Base-by-base conservation (phyloP, 2,329 filamentous ascomycete species). In the Pseudogymnoascus sp. region DNA sequence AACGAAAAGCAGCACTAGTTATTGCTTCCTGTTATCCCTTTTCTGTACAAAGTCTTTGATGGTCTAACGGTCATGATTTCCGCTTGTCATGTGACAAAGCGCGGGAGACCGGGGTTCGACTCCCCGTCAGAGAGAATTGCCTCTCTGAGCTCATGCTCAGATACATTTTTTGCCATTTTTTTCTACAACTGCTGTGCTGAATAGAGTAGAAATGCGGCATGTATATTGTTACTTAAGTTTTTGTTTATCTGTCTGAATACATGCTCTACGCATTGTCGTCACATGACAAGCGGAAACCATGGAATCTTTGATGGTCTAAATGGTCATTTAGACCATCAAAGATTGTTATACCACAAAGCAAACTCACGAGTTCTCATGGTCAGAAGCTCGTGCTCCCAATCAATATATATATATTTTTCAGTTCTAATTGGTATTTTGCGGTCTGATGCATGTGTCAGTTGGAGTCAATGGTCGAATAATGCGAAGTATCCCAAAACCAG, bases 41-140 rank as follows among this genome's bases (percentile, higher is more conserved):
- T n/a, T n/a, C n/a, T n/a, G n/a, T n/a, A n/a, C n/a, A n/a, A n/a
- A n/a, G n/a, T 64, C 63, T 63, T 63, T 51, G 61, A 69, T 69
- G 68, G 68, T 69, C 68, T 69, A 69, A 69, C 68, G 68, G 68
- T 69, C 64, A 69, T 69, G 68, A 69, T 69, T 69, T 69, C 68
- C 68, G 68, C 68, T 69, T 69, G 68, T 69, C 68, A 69, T 60
- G 51, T 29, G 62, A 64, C 62, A 65, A 65, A 34, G 64, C 64
- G 64, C 64, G 64, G 64, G 64, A 65, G 64, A 65, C 64, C 64
- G 64, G 64, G 64, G 64, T 65, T 65, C 64, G 64, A 65, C 64
- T 65, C 64, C 64, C 64, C 64, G 64, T 65, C 62, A 60, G 63
- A 64, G 63, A 64, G 63, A 63, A 34, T 11, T 11, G 12, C 23